Conservation (phyloP, 1,284 basidiomycete genomes). For the Apiotrichum mycotoxinovorans region DNA sequence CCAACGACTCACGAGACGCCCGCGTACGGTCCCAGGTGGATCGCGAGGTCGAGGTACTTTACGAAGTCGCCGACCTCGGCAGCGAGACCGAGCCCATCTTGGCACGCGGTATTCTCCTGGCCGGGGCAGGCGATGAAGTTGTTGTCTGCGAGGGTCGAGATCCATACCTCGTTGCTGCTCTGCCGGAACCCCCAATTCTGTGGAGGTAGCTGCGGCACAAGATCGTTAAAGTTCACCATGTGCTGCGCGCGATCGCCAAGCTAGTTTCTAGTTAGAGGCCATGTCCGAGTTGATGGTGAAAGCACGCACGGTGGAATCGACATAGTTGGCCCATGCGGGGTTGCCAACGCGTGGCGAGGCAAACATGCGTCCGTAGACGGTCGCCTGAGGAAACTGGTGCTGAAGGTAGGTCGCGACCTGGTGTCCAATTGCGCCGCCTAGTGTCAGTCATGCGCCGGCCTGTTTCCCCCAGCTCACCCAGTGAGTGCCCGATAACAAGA, state of each 20-base stretch:
- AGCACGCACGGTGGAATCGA: slow-evolving; percentile 22
- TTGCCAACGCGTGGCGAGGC: slow-evolving; percentile 25
- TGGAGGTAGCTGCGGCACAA: slow-evolving; percentile 27
- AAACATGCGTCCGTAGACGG: slow-evolving; percentile 16
- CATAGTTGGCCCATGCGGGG: slow-evolving; percentile 24
- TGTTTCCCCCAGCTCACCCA: slow-evolving; percentile 14
- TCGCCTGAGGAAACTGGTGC: slow-evolving; percentile 2
- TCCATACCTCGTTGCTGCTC: neutral
- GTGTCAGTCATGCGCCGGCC: slow-evolving; percentile 24
- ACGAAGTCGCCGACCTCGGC: neutral
- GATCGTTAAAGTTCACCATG: slow-evolving; percentile 26
- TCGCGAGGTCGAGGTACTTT: neutral
- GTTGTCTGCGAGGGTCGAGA: neutral
- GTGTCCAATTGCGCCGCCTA: slow-evolving; percentile 23
- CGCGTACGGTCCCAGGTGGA: slow-evolving; percentile 1
- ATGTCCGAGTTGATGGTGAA: no score
- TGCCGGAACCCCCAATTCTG: neutral
- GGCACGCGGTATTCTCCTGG: neutral
- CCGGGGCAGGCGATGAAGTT: neutral
- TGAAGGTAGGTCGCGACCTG: slow-evolving; percentile 20
- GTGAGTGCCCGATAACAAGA: no score
- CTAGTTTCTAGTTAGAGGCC: slow-evolving; percentile 19
- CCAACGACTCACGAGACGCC: neutral
- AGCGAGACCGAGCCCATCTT: neutral
- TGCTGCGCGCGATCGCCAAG: slow-evolving; percentile 18